Conservation (phyloP, 2,329 filamentous ascomycete species). For the Penicillium griseofulvum region DNA sequence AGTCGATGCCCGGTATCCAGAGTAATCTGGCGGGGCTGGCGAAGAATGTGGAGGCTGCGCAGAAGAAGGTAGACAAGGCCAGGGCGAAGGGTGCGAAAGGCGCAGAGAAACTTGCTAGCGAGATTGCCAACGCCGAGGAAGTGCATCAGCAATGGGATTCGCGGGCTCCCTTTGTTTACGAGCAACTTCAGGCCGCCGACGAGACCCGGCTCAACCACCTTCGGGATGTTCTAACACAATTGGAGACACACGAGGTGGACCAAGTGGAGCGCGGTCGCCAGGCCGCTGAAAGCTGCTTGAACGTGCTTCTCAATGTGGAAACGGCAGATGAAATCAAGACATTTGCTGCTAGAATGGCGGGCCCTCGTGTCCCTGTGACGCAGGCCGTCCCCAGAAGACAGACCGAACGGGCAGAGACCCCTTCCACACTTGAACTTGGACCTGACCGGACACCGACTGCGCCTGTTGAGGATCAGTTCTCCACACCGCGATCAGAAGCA, state of each 20-base stretch:
- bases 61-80: slow-evolving; percentile 82
- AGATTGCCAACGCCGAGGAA: slow-evolving; percentile 69
- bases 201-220: slow-evolving; percentile 86
- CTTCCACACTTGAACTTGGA: slow-evolving; percentile 8
- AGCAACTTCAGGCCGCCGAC: slow-evolving; percentile 85
- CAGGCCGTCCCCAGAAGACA: slow-evolving; percentile 17
- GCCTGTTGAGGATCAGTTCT: slow-evolving; percentile 12
- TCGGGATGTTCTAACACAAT: slow-evolving; percentile 85
- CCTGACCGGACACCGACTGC: slow-evolving; percentile 21
- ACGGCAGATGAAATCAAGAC: slow-evolving; percentile 77
- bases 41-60: slow-evolving; percentile 78
- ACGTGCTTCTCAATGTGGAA: slow-evolving; percentile 78
- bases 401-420: slow-evolving; percentile 15
- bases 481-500: slow-evolving; percentile 11
- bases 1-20: slow-evolving; percentile 76
- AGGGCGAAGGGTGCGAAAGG: slow-evolving; percentile 71
- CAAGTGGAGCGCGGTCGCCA: slow-evolving; percentile 72
- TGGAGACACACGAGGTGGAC: slow-evolving; percentile 89
- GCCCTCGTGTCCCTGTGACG: slow-evolving; percentile 11
- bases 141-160: slow-evolving; percentile 88
- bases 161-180: slow-evolving; percentile 91
- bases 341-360: slow-evolving; percentile 36
- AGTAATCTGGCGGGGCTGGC: slow-evolving; percentile 77
- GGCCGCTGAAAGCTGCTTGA: slow-evolving; percentile 75
- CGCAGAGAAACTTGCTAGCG: slow-evolving; percentile 72